Evolutionary conservation across 2,329 filamentous ascomycete species (phyloP), one percentile per base, ranked within the genome.

Genomic region (Aspergillus spinulosporus): DNA sequence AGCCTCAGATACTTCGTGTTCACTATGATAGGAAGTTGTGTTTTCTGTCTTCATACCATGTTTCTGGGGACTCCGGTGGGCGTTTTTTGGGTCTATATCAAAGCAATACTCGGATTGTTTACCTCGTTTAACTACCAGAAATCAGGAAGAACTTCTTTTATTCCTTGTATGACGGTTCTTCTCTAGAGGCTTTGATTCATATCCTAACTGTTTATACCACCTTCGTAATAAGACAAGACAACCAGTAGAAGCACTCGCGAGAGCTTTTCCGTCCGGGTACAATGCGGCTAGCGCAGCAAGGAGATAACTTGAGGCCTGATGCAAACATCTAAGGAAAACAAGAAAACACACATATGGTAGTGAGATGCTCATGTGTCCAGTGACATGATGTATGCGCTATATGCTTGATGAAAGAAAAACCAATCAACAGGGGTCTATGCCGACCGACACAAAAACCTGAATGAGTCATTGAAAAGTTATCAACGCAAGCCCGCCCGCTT

Each of bases 401-500:
- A 71, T 72, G 69, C 68, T 72, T 59, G 66, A 68, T 63, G 64
- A 56, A 21, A 21, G 21, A 56, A 21, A 71, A 62, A 64, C 66
- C 56, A 64, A 66, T 60, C 57, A 65, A 64, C 64, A 67, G 45
- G 59, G 21, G 59, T 60, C 49, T 57, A 59, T 58, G 52, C 60
- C 64, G 59, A 63, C 61, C 64, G 60, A 62, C 61, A 59, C 59
- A 60, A 59, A 57, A 60, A 44, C 57, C 52, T 56, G 58, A 57
- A 59, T 62, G 52, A 60, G 58, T 59, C 60, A 49, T 49, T 60
- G 61, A 57, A 63, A 63, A 62, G 54, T 59, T 46, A 58, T 64
- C 40, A 58, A 65, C 59, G 64, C 69, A 72, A 70, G 69, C 70
- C 70, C 66, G 70, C 70, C 66, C 65, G 69, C 66, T 62, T 64